Conservation (phyloP, 257 asterid genomes). For the Primulina tabacum region DNA sequence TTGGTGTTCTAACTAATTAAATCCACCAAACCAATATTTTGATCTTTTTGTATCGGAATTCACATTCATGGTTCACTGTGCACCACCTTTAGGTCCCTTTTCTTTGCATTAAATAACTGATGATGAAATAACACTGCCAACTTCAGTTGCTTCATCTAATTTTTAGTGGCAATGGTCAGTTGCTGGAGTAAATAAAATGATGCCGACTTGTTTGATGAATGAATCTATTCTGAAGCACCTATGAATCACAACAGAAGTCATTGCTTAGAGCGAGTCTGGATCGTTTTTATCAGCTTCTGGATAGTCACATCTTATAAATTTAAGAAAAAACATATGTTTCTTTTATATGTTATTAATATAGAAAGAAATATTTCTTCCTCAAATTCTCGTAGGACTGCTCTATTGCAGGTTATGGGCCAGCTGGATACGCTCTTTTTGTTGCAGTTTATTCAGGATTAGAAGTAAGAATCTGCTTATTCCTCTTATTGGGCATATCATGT, state of each 20-base stretch:
- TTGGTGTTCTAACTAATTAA: not conserved
- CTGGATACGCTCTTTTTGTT: conserved; percentile 92
- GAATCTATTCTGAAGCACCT: conserved; percentile 18
- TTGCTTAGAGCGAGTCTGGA: conserved; percentile 10
- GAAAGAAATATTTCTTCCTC: conserved; percentile 15
- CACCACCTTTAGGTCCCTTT: not conserved
- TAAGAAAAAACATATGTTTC: conserved; percentile 5
- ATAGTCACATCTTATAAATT: conserved; percentile 7
- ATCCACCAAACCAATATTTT: not conserved
- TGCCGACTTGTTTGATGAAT: not conserved
- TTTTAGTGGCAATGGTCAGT: conserved; percentile 6
- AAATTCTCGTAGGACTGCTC: conserved; percentile 17
- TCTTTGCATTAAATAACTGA: not conserved
- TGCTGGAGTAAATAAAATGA: conserved; percentile 7
- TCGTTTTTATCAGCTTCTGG: conserved; percentile 12
- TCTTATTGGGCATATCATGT: conserved; percentile 21
- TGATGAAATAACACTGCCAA: not conserved
- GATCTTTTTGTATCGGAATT: not conserved
- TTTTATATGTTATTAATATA: conserved; percentile 7
- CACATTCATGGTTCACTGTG: too few species aligned
- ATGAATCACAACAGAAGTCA: not conserved
- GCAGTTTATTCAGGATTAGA: conserved; percentile 92
- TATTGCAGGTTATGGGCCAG: conserved; percentile 79
- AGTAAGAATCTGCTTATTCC: conserved; percentile 43
- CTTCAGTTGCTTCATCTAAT: conserved; percentile 11